These are phyloP conservation scores for Ceratobasidium sp. DNA, from an alignment of 1,284 basidiomycete genomes.

Conservation along the genomic window DNA sequence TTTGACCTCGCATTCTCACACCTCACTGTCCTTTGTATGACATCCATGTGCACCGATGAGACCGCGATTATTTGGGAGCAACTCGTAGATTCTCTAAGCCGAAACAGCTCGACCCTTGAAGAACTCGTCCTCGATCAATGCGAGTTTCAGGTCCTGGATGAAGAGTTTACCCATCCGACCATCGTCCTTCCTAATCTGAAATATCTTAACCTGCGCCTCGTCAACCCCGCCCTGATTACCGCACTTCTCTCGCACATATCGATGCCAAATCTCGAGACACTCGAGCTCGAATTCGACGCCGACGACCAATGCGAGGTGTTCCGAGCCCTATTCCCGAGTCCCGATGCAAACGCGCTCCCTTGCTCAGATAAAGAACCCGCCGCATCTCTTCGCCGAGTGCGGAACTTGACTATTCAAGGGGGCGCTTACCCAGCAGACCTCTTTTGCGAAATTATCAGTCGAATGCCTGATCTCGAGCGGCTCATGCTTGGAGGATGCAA, in stretches of 20 bases:
- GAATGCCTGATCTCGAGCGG: slow-evolving; percentile 42
- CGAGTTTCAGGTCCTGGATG: slow-evolving; percentile 33
- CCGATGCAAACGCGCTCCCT: neutral
- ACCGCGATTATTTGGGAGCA: slow-evolving; percentile 41
- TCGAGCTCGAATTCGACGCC: slow-evolving; percentile 38
- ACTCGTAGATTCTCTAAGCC: slow-evolving; percentile 4
- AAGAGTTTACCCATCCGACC: slow-evolving; percentile 6
- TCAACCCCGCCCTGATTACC: slow-evolving; percentile 23
- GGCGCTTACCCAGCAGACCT: slow-evolving; percentile 38
- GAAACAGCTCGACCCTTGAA: slow-evolving; percentile 36
- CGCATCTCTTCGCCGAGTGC: slow-evolving; percentile 25
- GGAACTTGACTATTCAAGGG: slow-evolving; percentile 40
- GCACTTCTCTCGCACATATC: slow-evolving; percentile 20
- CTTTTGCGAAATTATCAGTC: slow-evolving; percentile 40
- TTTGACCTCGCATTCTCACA: slow-evolving; percentile 29
- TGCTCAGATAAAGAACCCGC: slow-evolving; percentile 26
- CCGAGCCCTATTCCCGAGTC: slow-evolving; percentile 30
- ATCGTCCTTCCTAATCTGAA: slow-evolving; percentile 33
- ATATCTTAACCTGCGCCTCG: slow-evolving; percentile 36
- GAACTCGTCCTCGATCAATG: slow-evolving; percentile 43
- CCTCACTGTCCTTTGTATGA: slow-evolving; percentile 26
- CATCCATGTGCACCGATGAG: slow-evolving; percentile 39
- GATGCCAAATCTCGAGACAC: slow-evolving; percentile 36
- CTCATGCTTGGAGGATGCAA: slow-evolving; percentile 38
- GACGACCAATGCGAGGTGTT: slow-evolving; percentile 42